Conservation (phyloP, 257 asterid species). For the Prunella vulgaris region DNA sequence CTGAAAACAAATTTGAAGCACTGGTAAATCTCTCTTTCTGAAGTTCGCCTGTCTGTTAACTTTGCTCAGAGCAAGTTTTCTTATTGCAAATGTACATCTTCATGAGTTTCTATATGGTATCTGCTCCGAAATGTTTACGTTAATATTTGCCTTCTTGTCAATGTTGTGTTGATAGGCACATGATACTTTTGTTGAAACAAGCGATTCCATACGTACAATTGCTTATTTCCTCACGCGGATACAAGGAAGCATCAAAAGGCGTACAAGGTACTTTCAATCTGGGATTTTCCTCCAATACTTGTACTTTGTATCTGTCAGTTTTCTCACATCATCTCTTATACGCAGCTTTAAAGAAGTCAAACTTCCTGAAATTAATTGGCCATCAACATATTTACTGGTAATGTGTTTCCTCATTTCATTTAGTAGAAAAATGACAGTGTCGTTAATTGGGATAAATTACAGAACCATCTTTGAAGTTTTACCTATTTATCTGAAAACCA, state of each 20-base stretch:
- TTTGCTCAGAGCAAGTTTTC: not conserved
- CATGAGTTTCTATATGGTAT: not conserved
- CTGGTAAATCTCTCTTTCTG: slow-evolving; percentile 50
- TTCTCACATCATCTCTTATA: slow-evolving; percentile 24
- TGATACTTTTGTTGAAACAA: slow-evolving; percentile 92
- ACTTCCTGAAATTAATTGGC: slow-evolving; percentile 99
- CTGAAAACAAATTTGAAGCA: slow-evolving; percentile 99
- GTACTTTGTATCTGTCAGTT: slow-evolving; percentile 7
- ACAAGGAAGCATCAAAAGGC: slow-evolving; percentile 91
- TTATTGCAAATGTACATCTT: not conserved
- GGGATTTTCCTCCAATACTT: slow-evolving; percentile 5
- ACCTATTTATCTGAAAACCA: not conserved
- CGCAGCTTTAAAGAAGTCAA: slow-evolving; percentile 83
- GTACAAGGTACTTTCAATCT: slow-evolving; percentile 61
- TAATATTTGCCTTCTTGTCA: not conserved
- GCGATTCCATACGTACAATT: slow-evolving; percentile 90
- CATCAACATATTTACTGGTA: slow-evolving; percentile 99
- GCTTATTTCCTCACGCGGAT: slow-evolving; percentile 91
- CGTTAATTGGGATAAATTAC: not conserved
- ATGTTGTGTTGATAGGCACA: slow-evolving; percentile 65
- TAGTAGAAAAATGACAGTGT: slow-evolving; percentile 4
- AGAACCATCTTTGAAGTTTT: not conserved
- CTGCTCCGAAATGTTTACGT: not conserved
- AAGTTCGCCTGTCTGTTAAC: slow-evolving; percentile 13
- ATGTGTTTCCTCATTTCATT: slow-evolving; percentile 18